Base-by-base conservation (phyloP, 305 asterid genomes). In the Fraxinus velutina region DNA sequence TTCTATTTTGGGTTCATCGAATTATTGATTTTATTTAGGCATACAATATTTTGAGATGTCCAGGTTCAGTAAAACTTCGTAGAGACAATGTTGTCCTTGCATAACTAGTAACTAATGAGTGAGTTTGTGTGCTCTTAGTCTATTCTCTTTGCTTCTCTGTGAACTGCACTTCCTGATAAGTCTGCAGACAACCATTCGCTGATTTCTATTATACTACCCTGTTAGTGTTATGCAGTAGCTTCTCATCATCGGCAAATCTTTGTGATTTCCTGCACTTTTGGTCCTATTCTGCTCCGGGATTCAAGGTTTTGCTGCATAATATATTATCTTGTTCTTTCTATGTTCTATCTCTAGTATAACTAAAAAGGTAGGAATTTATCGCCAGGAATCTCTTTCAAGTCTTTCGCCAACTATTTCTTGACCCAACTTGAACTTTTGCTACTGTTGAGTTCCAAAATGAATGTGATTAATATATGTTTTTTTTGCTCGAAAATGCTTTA, bases 401-500 rank as follows among this genome's bases (percentile, higher is more conserved):
- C 57, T 47, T 47, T n/a, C 5, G 52, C 21, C 29, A 73, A 50
- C 71, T 42, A 30, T 27, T 36, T 37, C 66, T 39, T 39, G 33
- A 70, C 62, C 64, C 76, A 76, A 36, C 47, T 6, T 21, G 7
- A 21, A 24, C 60, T 27, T 77, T 64, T 33, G 60, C 33, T 19
- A 22, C 22, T 32, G 27, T 60, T 77, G n/a, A 34, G 34, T 39
- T 29, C 64, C 33, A 64, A 47, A 57, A 47, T 75, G 55, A 2
- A 19, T 15, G 8, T 8, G 13, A 68, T 60, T 39, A 19, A 76
- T 50, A 7, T 24, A 21, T 80, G 44, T 3, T 73, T 39, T 47
- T 47, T 13, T 80, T 34, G 15, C 75, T 64, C 17, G 33, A 76
- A 64, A 39, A 74, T 80, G 71, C 77, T 77, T 76, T 75, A 42